Conservation (phyloP, 2,329 filamentous ascomycete genomes). For the Penicillium decumbens region DNA sequence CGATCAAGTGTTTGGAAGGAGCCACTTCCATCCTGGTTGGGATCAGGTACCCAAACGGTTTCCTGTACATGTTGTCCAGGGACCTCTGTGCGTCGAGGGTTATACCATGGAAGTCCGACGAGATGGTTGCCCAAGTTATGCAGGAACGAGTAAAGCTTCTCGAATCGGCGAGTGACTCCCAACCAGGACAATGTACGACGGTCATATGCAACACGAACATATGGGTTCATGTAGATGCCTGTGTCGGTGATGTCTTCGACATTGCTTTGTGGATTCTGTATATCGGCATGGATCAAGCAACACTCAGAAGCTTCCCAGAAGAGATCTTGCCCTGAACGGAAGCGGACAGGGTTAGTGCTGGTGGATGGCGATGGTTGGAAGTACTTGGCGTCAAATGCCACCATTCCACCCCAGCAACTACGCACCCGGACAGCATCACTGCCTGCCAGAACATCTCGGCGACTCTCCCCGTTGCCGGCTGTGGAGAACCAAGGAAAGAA, state of each 20-base stretch:
- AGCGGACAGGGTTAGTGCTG: constrained; percentile 45
- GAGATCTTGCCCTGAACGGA: constrained; percentile 55
- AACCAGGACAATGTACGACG: constrained; percentile 56
- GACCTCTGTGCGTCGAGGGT: constrained; percentile 57
- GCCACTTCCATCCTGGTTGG: constrained; percentile 27
- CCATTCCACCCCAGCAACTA: constrained; percentile 76
- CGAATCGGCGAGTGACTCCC: constrained; percentile 57
- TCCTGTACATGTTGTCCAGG: constrained; percentile 49
- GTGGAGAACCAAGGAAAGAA: constrained; percentile 68
- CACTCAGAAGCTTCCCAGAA: constrained; percentile 64
- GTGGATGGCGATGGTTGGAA: constrained; percentile 37
- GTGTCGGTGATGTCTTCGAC: constrained; percentile 41
- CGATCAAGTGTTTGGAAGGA: constrained; percentile 39
- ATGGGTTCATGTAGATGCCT: constrained; percentile 70
- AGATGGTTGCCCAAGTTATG: constrained; percentile 57
- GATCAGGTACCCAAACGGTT: constrained; percentile 40
- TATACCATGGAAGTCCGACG: constrained; percentile 55
- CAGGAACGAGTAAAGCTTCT: constrained; percentile 58
- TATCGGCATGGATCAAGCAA: constrained; percentile 54
- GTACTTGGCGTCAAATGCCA: constrained; percentile 46
- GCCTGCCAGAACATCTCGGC: constrained; percentile 59
- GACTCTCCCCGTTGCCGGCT: constrained; percentile 49
- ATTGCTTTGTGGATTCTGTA: constrained; percentile 36
- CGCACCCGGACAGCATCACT: constrained; percentile 60
- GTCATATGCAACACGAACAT: constrained; percentile 66